Evolutionary conservation across 139 green algal genomes (phyloP).

Genomic region (Auxenochlorella pyrenoidosa): DNA sequence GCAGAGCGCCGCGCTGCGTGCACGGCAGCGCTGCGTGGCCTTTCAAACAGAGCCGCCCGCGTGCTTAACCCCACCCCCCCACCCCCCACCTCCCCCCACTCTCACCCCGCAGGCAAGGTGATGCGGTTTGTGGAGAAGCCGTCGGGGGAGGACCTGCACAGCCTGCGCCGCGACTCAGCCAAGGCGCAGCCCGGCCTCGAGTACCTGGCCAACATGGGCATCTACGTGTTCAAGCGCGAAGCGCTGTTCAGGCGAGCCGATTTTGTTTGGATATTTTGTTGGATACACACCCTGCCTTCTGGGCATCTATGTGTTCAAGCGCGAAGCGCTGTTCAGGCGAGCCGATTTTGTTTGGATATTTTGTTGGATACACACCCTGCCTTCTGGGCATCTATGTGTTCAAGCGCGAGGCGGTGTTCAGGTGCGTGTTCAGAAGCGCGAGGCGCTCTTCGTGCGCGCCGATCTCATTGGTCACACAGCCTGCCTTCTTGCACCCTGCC

Average conservation of each 20-base stretch:
- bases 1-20: too few species aligned
- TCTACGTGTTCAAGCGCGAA: conserved; percentile 84
- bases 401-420: conserved; percentile 63
- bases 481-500: neutral
- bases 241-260: conserved; percentile 47
- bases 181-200: neutral
- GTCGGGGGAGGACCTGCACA: conserved; percentile 25
- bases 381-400: conserved; percentile 92
- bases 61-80: neutral
- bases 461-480: too few species aligned
- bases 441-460: neutral
- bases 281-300: too few species aligned
- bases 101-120: conserved; percentile 45
- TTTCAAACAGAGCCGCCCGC: too few species aligned
- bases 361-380: too few species aligned
- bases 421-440: neutral
- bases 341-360: too few species aligned
- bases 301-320: conserved; percentile 88
- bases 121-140: conserved; percentile 66
- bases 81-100: neutral
- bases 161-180: conserved; percentile 30
- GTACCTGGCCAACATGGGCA: conserved; percentile 87
- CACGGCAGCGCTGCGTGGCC: too few species aligned
- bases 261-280: too few species aligned
- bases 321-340: conserved; percentile 52